Conservation (phyloP, 257 asterid genomes). For the Phtheirospermum japonicum region DNA sequence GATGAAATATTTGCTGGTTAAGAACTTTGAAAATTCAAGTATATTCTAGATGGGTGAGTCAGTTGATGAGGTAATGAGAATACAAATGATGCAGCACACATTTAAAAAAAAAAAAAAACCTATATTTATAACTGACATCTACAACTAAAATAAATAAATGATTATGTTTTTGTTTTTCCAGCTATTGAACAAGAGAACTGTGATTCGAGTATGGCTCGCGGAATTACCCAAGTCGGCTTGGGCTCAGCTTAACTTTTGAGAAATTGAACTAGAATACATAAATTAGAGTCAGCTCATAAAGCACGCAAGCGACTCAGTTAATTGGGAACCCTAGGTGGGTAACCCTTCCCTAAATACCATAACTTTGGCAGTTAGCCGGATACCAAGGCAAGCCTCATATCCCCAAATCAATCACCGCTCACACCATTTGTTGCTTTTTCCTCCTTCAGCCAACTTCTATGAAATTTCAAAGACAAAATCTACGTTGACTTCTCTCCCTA, state of each 20-base stretch:
- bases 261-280: background rate
- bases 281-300: background rate
- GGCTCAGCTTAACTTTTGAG: background rate
- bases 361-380: background rate
- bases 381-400: background rate
- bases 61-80: no score
- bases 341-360: background rate
- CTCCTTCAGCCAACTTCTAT: background rate
- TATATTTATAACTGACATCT: no score
- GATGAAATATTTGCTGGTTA: no score
- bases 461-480: background rate
- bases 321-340: background rate
- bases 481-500: background rate
- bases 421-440: background rate
- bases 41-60: no score
- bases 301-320: background rate
- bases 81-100: no score
- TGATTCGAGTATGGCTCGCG: background rate
- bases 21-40: no score
- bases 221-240: background rate
- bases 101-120: no score
- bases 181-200: background rate
- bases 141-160: no score
- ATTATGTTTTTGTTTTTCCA: no score
- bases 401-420: background rate